Evolutionary conservation across 2,329 filamentous ascomycete species (phyloP).

Genomic region (Simplicillium sp.): DNA sequence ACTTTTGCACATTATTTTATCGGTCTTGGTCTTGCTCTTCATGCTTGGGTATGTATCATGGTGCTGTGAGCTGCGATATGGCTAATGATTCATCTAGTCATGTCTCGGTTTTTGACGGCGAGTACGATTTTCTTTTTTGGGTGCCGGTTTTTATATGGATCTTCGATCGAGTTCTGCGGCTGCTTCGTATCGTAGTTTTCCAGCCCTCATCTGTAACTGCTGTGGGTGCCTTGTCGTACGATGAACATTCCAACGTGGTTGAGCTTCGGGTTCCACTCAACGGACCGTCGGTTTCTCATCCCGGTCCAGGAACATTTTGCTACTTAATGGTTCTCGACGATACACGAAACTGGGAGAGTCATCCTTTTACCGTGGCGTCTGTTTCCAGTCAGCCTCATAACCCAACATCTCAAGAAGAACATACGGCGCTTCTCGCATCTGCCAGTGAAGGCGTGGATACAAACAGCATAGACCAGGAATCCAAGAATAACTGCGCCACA

Average conservation of each 20-base stretch:
- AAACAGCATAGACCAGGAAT: too few relatives aligned
- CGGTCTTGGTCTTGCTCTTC: slow-evolving; percentile 36
- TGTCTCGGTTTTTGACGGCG: slow-evolving; percentile 40
- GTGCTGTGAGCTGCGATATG: too few relatives aligned
- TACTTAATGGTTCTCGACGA: slow-evolving; percentile 33
- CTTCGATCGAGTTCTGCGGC: slow-evolving; percentile 35
- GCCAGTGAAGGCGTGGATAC: too few relatives aligned
- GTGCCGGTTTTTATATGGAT: slow-evolving; percentile 38
- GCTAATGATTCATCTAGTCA: too few relatives aligned
- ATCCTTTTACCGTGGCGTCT: slow-evolving; percentile 36
- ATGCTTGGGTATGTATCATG: too few relatives aligned
- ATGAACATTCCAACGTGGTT: slow-evolving; percentile 28
- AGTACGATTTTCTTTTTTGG: slow-evolving; percentile 41
- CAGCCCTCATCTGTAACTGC: slow-evolving; percentile 23
- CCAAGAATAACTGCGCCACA: too few relatives aligned
- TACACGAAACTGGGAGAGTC: slow-evolving; percentile 35
- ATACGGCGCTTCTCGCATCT: too few relatives aligned
- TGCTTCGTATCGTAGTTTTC: slow-evolving; percentile 33
- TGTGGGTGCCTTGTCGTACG: slow-evolving; percentile 23
- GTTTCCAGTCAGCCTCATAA: slow-evolving; percentile 17
- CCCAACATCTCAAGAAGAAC: too few relatives aligned
- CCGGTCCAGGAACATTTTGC: slow-evolving; percentile 32
- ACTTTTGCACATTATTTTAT: slow-evolving; percentile 39
- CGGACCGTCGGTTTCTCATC: slow-evolving; percentile 20
- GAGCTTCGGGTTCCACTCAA: slow-evolving; percentile 26